Evolutionary conservation across 345 rosid genomes (phyloP).

Genomic region (Lepidium africanum): DNA sequence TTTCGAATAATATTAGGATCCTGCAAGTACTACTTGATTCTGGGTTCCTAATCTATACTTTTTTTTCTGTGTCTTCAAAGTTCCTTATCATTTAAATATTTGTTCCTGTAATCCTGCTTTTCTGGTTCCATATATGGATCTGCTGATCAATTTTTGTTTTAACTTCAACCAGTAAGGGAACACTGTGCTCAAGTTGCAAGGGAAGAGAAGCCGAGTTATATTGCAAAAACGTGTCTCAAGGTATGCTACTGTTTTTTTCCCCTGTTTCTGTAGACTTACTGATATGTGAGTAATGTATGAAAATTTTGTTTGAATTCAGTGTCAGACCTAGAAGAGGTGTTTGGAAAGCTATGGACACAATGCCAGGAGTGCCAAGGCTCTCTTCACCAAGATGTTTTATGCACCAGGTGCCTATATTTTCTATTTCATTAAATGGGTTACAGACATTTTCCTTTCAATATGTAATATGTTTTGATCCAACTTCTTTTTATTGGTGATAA

Average conservation of each 20-base stretch:
- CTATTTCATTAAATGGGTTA: not conserved
- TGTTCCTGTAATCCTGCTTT: not conserved
- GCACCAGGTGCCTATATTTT: conserved; percentile 53
- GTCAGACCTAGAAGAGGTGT: conserved; percentile 72
- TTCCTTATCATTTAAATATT: not conserved
- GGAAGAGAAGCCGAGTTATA: conserved; percentile 94
- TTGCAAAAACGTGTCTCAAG: conserved; percentile 82
- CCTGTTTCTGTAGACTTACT: conserved; percentile 1
- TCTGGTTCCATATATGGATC: not conserved
- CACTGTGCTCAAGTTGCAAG: conserved; percentile 79
- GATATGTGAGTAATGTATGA: not conserved
- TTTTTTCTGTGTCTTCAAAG: not conserved
- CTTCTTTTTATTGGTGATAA: not conserved
- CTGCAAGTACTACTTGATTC: not conserved
- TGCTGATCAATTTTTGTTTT: not conserved
- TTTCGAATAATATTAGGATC: not conserved
- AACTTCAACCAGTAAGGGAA: conserved; percentile 33
- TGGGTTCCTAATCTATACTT: not conserved
- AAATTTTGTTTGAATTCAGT: conserved; percentile 40
- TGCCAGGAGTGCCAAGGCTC: conserved; percentile 99
- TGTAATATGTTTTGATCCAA: conserved; percentile 4
- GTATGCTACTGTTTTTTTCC: conserved; percentile 28
- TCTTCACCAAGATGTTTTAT: conserved; percentile 97
- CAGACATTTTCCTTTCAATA: not conserved
- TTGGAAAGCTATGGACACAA: conserved; percentile 91